Evolutionary conservation across 352 stramenopile species (phyloP).

Genomic region (Pythium utonaiense): DNA sequence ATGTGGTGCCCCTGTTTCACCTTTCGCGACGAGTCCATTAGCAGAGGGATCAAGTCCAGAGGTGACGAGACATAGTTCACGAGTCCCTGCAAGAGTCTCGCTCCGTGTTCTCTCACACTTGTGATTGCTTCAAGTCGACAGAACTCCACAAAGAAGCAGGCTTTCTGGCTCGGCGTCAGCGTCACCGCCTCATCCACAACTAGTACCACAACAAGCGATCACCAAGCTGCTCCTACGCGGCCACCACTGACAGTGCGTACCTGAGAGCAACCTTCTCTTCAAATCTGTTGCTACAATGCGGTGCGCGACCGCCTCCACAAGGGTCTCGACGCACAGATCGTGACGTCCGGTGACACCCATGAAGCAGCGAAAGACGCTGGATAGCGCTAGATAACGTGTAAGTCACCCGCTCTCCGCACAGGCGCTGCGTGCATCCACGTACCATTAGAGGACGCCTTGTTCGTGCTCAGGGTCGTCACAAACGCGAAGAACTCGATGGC

Average conservation of each 20-base stretch:
- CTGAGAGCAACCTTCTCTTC: slow-evolving; percentile 5
- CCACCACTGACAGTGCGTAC: background rate
- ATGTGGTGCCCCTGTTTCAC: slow-evolving; percentile 4
- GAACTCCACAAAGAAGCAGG: slow-evolving; percentile 3
- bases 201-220: background rate
- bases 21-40: slow-evolving; percentile 13
- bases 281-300: background rate
- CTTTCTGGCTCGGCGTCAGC: slow-evolving; percentile 13
- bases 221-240: background rate
- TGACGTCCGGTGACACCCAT: background rate
- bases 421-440: background rate
- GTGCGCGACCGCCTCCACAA: background rate
- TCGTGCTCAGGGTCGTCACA: background rate
- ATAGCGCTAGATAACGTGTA: slow-evolving; percentile 1
- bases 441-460: slow-evolving; percentile 1
- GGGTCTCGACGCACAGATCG: background rate
- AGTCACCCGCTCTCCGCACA: background rate
- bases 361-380: slow-evolving; percentile 10
- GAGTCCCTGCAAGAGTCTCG: slow-evolving; percentile 1
- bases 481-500: slow-evolving; percentile 13
- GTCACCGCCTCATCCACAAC: slow-evolving; percentile 5
- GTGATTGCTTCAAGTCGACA: slow-evolving; percentile 5
- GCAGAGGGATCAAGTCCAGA: slow-evolving; percentile 1
- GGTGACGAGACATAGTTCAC: background rate
- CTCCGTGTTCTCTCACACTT: slow-evolving; percentile 7